These are phyloP conservation scores for Mortierella sp. DNA, from an alignment of 371 early-diverging fungal genomes.

Conservation along the genomic window DNA sequence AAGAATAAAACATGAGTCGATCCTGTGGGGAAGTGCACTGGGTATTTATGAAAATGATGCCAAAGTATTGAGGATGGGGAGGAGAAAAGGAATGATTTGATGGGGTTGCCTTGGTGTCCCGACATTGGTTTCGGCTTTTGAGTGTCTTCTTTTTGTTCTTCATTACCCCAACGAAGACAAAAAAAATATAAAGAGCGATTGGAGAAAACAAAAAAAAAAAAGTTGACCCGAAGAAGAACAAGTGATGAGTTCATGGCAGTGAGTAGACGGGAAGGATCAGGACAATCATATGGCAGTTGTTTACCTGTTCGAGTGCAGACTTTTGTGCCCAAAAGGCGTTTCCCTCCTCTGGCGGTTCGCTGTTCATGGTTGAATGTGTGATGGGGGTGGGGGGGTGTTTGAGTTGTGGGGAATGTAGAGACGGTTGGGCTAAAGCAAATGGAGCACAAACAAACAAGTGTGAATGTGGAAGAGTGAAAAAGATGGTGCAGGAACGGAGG, in stretches of 20 bases:
- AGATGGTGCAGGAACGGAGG: not conserved
- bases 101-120: not conserved
- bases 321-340: slow-evolving; percentile 62
- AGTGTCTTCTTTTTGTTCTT: not conserved
- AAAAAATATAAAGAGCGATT: not conserved
- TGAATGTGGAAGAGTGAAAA: not conserved
- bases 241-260: slow-evolving; percentile 32
- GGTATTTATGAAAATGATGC: not conserved
- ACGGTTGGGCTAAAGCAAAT: slow-evolving; percentile 5
- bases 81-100: not conserved
- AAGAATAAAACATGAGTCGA: not conserved
- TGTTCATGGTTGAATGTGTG: slow-evolving; percentile 30
- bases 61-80: not conserved
- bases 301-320: slow-evolving; percentile 61
- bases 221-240: not conserved
- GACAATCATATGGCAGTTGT: not conserved
- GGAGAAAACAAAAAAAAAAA: not conserved
- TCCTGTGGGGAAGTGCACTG: not conserved
- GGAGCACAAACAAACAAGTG: not conserved
- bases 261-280: not conserved
- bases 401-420: not conserved
- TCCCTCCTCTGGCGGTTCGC: slow-evolving; percentile 57
- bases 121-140: not conserved
- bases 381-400: not conserved
- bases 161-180: slow-evolving; percentile 6